Conservation (phyloP, 2,329 filamentous ascomycete genomes). For the Trichoderma endophyticum region DNA sequence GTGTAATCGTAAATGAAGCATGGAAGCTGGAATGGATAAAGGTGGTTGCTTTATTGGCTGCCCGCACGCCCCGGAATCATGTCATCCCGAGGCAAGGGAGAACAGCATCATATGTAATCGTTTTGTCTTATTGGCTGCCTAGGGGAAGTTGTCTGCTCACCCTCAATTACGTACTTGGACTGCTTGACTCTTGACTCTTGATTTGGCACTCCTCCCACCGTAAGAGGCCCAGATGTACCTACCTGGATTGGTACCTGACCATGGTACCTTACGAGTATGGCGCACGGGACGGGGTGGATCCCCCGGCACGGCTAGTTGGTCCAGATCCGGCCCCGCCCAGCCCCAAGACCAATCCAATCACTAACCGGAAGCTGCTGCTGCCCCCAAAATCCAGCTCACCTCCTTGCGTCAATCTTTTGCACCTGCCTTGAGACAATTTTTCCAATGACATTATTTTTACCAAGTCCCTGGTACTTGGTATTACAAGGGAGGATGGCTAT, state of each 20-base stretch:
- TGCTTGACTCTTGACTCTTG: no score
- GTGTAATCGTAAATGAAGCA: not conserved
- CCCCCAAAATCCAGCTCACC: not conserved
- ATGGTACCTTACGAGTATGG: no score
- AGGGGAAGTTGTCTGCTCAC: not conserved
- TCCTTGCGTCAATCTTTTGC: not conserved
- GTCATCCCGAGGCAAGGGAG: not conserved
- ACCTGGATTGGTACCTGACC: no score
- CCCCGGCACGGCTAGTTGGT: not conserved
- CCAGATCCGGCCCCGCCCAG: not conserved
- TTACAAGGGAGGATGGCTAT: not conserved
- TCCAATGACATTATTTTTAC: not conserved
- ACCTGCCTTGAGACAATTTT: not conserved
- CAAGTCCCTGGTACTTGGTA: constrained; percentile 2
- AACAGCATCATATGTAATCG: not conserved
- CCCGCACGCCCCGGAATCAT: not conserved
- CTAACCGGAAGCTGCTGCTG: not conserved
- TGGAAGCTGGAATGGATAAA: not conserved
- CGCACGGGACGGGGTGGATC: not conserved
- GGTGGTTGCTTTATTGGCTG: not conserved
- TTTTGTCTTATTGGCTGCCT: not conserved
- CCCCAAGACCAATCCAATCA: not conserved
- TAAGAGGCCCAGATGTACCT: no score
- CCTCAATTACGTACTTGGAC: no score
- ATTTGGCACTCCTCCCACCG: no score